Base-by-base conservation (phyloP, 495 filamentous ascomycete species). In the Pyrenula aspistea region DNA sequence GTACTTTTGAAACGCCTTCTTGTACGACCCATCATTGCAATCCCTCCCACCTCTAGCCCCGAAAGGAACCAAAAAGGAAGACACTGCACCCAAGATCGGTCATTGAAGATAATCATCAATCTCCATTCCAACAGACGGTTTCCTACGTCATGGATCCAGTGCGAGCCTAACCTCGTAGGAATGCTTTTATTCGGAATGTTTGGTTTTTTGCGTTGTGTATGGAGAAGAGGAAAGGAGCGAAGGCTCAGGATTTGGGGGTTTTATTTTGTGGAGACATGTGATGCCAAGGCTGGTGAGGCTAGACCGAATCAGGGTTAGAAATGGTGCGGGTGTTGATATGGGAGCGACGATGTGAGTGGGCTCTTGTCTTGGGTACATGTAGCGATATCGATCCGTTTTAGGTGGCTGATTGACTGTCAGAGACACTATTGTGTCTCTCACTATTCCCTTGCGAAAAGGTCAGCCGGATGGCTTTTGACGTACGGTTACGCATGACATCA, bases 111-210 rank as follows among this genome's bases (percentile, higher is more conserved):
- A 8, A 15, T 52, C 42, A 11, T 48, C 42, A 48, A 11, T 52
- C 50, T 52, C 50, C 50, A 52, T 52, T 52, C 50, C 50, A 52
- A 10, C 50, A 21, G 50, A 52, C 50, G 50, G 20, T 52, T 52
- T 52, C 50, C 50, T 52, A 52, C 50, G 10, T 52, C 50, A 52
- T 52, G 50, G 50, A 52, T 52, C 31, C 15, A 20, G 20, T 52
- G 50, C 4, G 50, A 52, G 50, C 8, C 19, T 24, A 20, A 52
- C 50, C 50, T 52, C 50, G 50, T 24, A 52, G 50, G 50, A 52
- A 52, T 52, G 50, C 50, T 52, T 52, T 52, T 52, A 52, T 52
- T 52, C n/a, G 50, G 50, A 52, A 52, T 24, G 50, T 52, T 48
- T 52, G 50, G n/a, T 52, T 52, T 52, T 52, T 21, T 52, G 20